Percentiles rank a stretch among this genome's conserved stretches.
These are phyloP conservation scores for Colletotrichum sp. DNA, from an alignment of 2,329 filamentous ascomycete genomes.

Conservation along the genomic window DNA sequence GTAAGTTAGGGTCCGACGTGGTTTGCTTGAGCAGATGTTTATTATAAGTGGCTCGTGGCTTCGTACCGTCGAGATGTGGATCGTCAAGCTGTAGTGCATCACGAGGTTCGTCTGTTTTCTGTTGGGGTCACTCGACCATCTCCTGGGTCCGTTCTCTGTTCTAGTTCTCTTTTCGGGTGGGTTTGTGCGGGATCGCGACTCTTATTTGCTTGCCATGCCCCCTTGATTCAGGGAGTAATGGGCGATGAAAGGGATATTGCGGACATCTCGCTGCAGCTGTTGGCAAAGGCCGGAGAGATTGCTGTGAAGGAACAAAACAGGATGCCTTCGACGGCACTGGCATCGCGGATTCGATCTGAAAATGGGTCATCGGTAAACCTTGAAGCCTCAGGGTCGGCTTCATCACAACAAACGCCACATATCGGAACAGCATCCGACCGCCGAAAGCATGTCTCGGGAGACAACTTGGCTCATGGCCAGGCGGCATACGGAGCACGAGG, in stretches of 20 bases:
- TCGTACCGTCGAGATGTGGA: background rate
- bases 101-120: background rate
- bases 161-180: background rate
- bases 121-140: background rate
- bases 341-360: background rate
- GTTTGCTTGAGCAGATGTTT: background rate
- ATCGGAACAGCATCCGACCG: background rate
- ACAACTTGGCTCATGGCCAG: background rate
- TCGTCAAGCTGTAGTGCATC: background rate
- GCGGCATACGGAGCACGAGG: background rate
- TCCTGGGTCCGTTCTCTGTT: background rate
- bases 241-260: slow-evolving; percentile 5
- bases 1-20: background rate
- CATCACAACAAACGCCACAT: background rate
- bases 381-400: background rate
- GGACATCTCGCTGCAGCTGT: background rate
- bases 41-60: background rate
- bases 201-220: background rate
- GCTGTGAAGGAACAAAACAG: background rate
- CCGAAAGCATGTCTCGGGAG: background rate
- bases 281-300: background rate
- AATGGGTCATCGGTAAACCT: background rate
- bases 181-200: background rate
- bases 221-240: background rate
- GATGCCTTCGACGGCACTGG: background rate